Base-by-base conservation (phyloP, 2,329 filamentous ascomycete species). In the Apiospora rasikravindrae region DNA sequence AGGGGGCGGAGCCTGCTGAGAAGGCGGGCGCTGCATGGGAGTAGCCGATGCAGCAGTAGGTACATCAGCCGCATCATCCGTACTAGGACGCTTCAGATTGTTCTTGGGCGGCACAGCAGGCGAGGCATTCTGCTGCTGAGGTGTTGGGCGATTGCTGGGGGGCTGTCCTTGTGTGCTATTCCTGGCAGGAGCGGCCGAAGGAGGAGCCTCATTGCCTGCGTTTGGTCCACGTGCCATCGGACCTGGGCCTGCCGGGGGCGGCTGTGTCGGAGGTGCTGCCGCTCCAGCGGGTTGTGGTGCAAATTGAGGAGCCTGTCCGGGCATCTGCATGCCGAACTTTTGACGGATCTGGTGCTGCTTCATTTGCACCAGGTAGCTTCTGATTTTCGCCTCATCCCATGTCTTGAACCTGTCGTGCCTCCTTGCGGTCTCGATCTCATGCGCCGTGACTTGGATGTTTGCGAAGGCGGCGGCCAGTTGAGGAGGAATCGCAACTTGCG, bases 81-180 rank as follows among this genome's bases (percentile, higher is more conserved):
- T 80, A 69, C 81, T 87, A 4, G 86, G 81, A 0, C 88, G 86
- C 80, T 90, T 89, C 61, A 88, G 81, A 67, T 74, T 74, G 45
- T 81, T 86, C 78, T 86, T 88, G 37, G 80, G 78, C 11, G 80
- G 79, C 6, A 82, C 73, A 1, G 82, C 82, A 11, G 84, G 80
- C 5, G 85, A 83, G 22, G 81, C 79, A 64, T 82, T 82, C 5
- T 82, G 79, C 5, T 82, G 79, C 42, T 82, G 78, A 45, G 33
- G 66, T 40, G 71, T 75, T 77, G 42, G 74, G 78, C 22, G 73
- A 75, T 70, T 73, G 74, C 71, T 78, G 79, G 51, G 73, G 69
- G 16, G 69, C 70, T 29, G 69, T 70, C 26, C 75, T 72, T 42
- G 69, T 67, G 44, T 73, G 73, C 72, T 77, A 77, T 33, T 73